These are phyloP conservation scores for Calocybe gangraenosa DNA, from an alignment of 768 basidiomycete species.

Conservation along the genomic window DNA sequence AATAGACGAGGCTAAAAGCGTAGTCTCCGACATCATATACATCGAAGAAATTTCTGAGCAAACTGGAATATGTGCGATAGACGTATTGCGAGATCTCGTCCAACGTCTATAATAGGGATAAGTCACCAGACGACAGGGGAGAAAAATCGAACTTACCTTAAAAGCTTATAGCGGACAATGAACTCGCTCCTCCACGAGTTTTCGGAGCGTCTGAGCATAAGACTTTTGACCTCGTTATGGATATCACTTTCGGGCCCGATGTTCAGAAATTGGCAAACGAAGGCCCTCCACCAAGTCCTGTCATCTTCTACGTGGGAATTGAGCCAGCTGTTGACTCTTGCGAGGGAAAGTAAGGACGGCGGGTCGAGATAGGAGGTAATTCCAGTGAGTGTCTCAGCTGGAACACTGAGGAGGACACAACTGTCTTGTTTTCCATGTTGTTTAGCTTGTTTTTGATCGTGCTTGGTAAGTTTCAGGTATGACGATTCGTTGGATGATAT, in stretches of 20 bases:
- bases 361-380: conserved; percentile 73
- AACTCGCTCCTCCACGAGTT: conserved; percentile 70
- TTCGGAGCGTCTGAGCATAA: conserved; percentile 54
- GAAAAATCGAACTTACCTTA: conserved; percentile 36
- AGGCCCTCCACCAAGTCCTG: conserved; percentile 76
- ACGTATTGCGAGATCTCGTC: conserved; percentile 56
- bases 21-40: conserved; percentile 53
- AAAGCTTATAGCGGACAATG: conserved; percentile 48
- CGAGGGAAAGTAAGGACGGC: conserved; percentile 53
- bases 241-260: conserved; percentile 62
- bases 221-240: conserved; percentile 35
- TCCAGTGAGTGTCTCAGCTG: conserved; percentile 70
- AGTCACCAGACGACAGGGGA: not conserved
- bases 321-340: conserved; percentile 45
- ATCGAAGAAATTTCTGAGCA: conserved; percentile 52
- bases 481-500: conserved; percentile 31
- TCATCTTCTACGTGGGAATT: conserved; percentile 70
- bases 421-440: conserved; percentile 47
- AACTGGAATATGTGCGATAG: conserved; percentile 46
- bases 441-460: conserved; percentile 21
- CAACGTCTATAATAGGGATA: conserved; percentile 49
- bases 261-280: conserved; percentile 61
- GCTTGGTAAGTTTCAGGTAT: conserved; percentile 26
- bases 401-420: conserved; percentile 47
- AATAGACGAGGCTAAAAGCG: conserved; percentile 59